Base-by-base conservation (phyloP, 1,284 basidiomycete genomes). In the Ceratobasidium sp. region DNA sequence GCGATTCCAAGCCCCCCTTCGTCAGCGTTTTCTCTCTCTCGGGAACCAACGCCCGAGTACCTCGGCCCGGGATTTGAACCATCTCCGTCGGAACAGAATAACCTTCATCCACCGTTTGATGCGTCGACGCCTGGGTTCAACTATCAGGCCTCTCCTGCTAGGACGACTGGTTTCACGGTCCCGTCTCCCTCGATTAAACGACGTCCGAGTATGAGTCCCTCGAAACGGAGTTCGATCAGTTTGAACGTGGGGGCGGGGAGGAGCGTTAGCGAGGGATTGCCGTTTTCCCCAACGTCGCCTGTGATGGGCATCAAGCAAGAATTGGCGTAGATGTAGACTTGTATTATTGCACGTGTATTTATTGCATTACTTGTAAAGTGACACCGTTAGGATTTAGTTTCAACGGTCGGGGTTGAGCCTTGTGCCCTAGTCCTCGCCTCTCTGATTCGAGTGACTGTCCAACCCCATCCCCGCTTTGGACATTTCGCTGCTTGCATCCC, bases 1-100 rank as follows among this genome's bases (percentile, higher is more conserved):
- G 65, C 65, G 11, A 68, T 68, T 22, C 65, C 65, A 3, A 68
- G 65, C 43, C 65, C 65, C 1, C 65, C 65, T 14, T 68, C 65
- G 34, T 68, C 65, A 31, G 22, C 56, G 48, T 68, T 68, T 54
- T 34, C 49, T 8, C 65, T 53, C 24, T 68, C 65, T 14, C 29
- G 65, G 0, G 65, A 68, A n/a, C 29, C 34, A 1, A 68, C 65
- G 24, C 65, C 65, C n/a, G 65, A 68, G 27, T 46, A 27, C 19
- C n/a, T n/a, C 16, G 41, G 41, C 16, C 11, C 41, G 41, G 16
- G 41, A 6, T 48, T 48, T n/a, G 46, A 48, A 11, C 46, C 19
- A 6, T 48, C 46, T 1, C 16, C 46, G 13, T 19, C 46, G 7
- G 14, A 19, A 14, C n/a, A 48, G 1, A n/a, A 54, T 41, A 31